Conservation (phyloP, 176 grass and related monocot genomes). For the Juncus inflexus region DNA sequence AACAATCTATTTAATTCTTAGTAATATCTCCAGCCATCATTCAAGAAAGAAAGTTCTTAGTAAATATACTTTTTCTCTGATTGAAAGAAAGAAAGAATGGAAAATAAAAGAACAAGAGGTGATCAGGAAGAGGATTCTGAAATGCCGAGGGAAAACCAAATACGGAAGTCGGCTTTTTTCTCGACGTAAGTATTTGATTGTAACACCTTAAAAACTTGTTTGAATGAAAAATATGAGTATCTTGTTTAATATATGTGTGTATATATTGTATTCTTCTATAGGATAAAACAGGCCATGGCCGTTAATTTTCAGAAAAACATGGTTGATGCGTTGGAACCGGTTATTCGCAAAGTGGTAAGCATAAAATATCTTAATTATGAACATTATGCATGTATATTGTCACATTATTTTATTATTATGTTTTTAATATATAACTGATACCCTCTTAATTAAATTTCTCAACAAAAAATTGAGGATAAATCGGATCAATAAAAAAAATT, state of each 20-base stretch:
- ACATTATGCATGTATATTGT: too few species aligned
- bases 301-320: neutral
- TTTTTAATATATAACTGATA: too few species aligned
- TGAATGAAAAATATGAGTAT: neutral
- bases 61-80: neutral
- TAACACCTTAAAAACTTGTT: neutral
- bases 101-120: neutral
- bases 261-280: neutral
- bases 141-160: neutral
- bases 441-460: too few species aligned
- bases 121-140: neutral
- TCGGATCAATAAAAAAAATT: too few species aligned
- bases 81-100: neutral
- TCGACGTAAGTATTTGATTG: too few species aligned
- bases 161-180: neutral
- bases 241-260: neutral
- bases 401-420: too few species aligned
- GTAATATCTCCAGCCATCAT: neutral
- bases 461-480: too few species aligned
- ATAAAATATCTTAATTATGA: neutral
- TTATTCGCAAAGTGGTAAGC: slow-evolving; percentile 7
- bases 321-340: neutral
- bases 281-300: neutral
- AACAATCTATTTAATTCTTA: neutral
- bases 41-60: too few species aligned